Evolutionary conservation across 176 grass and related monocot species (phyloP).

Genomic region (Canna indica): DNA sequence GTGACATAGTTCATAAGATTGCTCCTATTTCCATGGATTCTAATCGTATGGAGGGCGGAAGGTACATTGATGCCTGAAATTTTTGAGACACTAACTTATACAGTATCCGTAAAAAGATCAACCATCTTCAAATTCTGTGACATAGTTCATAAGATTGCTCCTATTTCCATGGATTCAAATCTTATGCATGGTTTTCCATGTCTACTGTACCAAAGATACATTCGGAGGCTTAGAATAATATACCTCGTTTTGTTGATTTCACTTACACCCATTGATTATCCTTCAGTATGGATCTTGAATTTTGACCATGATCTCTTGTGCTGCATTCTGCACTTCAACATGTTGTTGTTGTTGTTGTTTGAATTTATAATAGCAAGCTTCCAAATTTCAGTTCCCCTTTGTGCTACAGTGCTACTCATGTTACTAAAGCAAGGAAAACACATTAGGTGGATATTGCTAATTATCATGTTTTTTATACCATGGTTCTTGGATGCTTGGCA

Average conservation of each 20-base stretch:
- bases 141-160: neutral
- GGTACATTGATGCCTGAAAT: slow-evolving; percentile 26
- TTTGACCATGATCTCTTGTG: neutral
- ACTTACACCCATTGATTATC: neutral
- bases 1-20: neutral
- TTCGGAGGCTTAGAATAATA: neutral
- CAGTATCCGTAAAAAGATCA: neutral
- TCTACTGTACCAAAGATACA: neutral
- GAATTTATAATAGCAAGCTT: neutral
- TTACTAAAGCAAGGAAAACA: neutral
- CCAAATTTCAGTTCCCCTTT: neutral
- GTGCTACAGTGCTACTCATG: neutral
- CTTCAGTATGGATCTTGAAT: neutral
- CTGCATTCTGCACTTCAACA: neutral
- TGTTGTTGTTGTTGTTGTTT: too few species aligned
- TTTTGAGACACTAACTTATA: neutral
- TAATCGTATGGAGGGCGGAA: slow-evolving; percentile 52
- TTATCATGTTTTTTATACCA: too few species aligned
- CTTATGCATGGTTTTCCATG: neutral
- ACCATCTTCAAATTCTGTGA: neutral
- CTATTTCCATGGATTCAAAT: neutral
- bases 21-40: neutral
- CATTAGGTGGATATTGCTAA: neutral
- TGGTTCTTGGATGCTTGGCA: too few species aligned
- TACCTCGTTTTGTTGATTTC: neutral